Evolutionary conservation across 2,329 filamentous ascomycete species (phyloP), one percentile per base, ranked within the genome.

Genomic region (Drechmeria coniospora): DNA sequence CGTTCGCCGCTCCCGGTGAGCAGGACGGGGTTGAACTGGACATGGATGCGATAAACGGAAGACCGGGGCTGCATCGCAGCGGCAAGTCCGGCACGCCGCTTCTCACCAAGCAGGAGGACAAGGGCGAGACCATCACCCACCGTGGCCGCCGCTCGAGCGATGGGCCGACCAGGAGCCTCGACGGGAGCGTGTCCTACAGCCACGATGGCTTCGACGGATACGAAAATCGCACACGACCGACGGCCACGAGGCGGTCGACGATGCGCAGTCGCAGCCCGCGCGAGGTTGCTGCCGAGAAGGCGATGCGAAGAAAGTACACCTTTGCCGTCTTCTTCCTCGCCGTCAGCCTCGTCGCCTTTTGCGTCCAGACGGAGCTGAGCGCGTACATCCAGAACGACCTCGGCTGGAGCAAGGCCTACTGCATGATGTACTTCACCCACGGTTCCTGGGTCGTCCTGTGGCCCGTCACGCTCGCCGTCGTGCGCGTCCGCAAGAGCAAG

Each of bases 401-500:
- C 37, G 74, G 79, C 37, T 98, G 90, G 90, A 73, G 92, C 57
- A 98, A 98, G 61, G 82, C 90, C n/a, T 98, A 94, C 59, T 92
- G 83, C 63, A 98, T 98, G 90, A 72, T 98, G 65, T 94, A 92
- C 56, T 65, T 98, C 39, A 98, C 90, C 8, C 90, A 98, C 57
- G 80, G 87, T 30, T 93, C 84, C 2, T 98, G 90, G 90, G 53
- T 76, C 8, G 56, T 95, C 26, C 65, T 98, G 15, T 98, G 84
- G 82, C 87, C 86, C 0, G 57, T 69, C 8, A 84, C 92, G 53
- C 68, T 98, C 20, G 53, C 80, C 15, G 67, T 93, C 27, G 62
- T 95, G 35, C 76, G 87, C 31, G 37, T 90, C 10, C 79, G 84
- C 49, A 82, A 83, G 53, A 74, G 75, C 44, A 68, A 76, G 36